Evolutionary conservation across 768 basidiomycete species (phyloP).

Genomic region (Auriculariales sp.): DNA sequence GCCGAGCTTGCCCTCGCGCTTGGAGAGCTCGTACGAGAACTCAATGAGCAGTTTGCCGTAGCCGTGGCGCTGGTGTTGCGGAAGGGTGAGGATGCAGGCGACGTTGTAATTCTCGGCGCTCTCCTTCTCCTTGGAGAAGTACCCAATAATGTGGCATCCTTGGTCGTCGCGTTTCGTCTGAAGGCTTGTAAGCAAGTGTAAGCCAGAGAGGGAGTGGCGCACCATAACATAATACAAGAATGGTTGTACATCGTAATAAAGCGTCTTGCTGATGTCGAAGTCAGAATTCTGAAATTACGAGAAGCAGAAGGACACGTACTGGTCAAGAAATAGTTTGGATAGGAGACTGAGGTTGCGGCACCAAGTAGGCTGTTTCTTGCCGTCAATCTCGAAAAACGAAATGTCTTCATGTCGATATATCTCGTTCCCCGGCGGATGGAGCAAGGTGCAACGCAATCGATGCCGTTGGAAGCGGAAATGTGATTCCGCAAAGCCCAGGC

Average conservation of each 20-base stretch:
- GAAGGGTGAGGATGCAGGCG: constrained; percentile 95
- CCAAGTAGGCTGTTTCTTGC: constrained; percentile 88
- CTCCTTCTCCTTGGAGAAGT: constrained; percentile 99
- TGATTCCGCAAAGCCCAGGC: constrained; percentile 84
- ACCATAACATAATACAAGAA: constrained; percentile 99
- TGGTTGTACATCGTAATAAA: constrained; percentile 99
- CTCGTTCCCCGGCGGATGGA: constrained; percentile 97
- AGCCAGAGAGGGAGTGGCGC: constrained; percentile 13
- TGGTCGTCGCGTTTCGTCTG: constrained; percentile 73
- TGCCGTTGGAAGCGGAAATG: constrained; percentile 85
- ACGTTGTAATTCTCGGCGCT: constrained; percentile 97
- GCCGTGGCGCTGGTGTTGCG: constrained; percentile 92
- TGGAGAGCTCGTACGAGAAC: constrained; percentile 95
- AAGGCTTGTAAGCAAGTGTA: constrained; percentile 9
- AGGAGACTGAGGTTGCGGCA: constrained; percentile 93
- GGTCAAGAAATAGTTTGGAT: constrained; percentile 97
- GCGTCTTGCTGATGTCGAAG: constrained; percentile 57
- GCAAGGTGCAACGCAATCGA: constrained; percentile 75
- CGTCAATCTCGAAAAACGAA: constrained; percentile 97
- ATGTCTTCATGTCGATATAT: constrained; percentile 97
- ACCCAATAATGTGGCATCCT: constrained; percentile 91
- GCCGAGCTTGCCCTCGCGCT: constrained; percentile 89
- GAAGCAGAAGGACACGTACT: constrained; percentile 40
- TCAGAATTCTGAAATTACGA: constrained; percentile 11
- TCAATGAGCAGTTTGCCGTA: constrained; percentile 94